Percentiles rank a stretch among this genome's conserved stretches.
Conservation (phyloP, 1,139 yeast genomes). For the Williopsis jadinii region DNA sequence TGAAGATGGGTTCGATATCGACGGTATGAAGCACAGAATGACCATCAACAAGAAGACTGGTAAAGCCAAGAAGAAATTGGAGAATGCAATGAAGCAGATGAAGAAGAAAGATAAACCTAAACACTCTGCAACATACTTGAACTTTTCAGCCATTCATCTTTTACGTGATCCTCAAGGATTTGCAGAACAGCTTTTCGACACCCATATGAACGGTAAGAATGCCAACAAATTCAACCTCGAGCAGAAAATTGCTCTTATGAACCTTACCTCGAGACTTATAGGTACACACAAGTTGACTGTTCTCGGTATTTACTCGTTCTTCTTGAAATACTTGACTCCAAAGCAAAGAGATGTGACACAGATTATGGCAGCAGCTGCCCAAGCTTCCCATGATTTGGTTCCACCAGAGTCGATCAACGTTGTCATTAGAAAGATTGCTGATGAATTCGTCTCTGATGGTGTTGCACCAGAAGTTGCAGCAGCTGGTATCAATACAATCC, state of each 20-base stretch:
- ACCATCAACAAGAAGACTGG: constrained; percentile 76
- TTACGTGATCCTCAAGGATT: constrained; percentile 97
- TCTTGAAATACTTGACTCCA: constrained; percentile 86
- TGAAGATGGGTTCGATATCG: constrained; percentile 66
- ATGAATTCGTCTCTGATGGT: constrained; percentile 97
- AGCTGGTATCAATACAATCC: constrained; percentile 91
- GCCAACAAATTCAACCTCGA: constrained; percentile 70
- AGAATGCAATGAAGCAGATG: constrained; percentile 58
- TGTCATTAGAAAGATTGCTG: constrained; percentile 86
- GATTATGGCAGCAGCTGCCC: constrained; percentile 94
- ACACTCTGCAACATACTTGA: constrained; percentile 65
- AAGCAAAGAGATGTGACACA: constrained; percentile 93
- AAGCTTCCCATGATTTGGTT: constrained; percentile 91
- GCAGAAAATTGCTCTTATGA: constrained; percentile 83
- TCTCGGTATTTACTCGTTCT: constrained; percentile 81
- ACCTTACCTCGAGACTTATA: constrained; percentile 75
- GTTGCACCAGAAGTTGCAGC: constrained; percentile 97
- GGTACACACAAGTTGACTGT: constrained; percentile 93
- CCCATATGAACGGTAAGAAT: constrained; percentile 63
- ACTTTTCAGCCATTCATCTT: constrained; percentile 90
- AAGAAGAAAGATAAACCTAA: constrained; percentile 54
- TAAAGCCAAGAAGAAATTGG: constrained; percentile 74
- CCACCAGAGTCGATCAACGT: constrained; percentile 87
- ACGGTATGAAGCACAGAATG: constrained; percentile 70
- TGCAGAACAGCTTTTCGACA: constrained; percentile 74